Percentiles rank a stretch among this genome's conserved stretches.
Conservation (phyloP, 805 yeast genomes). For the Cephaloascus fragrans region DNA sequence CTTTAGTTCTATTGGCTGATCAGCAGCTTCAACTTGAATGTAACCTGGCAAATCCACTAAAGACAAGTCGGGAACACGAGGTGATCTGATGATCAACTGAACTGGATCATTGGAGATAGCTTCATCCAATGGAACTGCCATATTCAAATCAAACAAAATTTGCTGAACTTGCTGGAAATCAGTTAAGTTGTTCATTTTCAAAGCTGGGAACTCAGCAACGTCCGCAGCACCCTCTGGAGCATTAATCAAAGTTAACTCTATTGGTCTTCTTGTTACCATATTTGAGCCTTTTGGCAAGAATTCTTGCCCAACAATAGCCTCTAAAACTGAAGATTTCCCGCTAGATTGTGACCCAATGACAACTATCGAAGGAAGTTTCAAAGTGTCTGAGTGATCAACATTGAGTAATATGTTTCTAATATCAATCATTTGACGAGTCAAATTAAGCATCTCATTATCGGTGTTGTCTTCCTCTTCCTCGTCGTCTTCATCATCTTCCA, state of each 20-base stretch:
- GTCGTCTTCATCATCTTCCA: constrained; percentile 34
- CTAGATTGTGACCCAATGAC: constrained; percentile 97
- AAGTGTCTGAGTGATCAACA: constrained; percentile 64
- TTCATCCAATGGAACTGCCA: constrained; percentile 82
- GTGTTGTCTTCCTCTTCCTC: constrained; percentile 41
- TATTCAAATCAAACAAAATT: constrained; percentile 76
- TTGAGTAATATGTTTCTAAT: constrained; percentile 70
- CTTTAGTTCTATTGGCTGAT: constrained; percentile 83
- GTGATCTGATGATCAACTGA: constrained; percentile 83
- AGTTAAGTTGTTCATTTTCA: constrained; percentile 71
- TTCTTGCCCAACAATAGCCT: constrained; percentile 96
- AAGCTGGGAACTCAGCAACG: constrained; percentile 87
- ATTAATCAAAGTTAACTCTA: constrained; percentile 85
- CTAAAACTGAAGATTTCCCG: constrained; percentile 94
- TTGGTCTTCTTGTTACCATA: constrained; percentile 98
- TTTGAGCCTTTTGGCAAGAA: constrained; percentile 94
- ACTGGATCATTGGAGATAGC: constrained; percentile 92
- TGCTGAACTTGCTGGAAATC: constrained; percentile 86
- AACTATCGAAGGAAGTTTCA: constrained; percentile 88
- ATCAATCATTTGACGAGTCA: constrained; percentile 96
- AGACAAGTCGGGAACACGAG: constrained; percentile 84
- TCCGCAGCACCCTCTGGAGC: constrained; percentile 76
- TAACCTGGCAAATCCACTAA: constrained; percentile 96
- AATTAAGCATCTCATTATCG: constrained; percentile 72
- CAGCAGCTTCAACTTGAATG: constrained; percentile 93